Evolutionary conservation across 2,329 filamentous ascomycete genomes (phyloP), one percentile per base, ranked within the genome.

Genomic region (Arthrobotrys sphaeroides): DNA sequence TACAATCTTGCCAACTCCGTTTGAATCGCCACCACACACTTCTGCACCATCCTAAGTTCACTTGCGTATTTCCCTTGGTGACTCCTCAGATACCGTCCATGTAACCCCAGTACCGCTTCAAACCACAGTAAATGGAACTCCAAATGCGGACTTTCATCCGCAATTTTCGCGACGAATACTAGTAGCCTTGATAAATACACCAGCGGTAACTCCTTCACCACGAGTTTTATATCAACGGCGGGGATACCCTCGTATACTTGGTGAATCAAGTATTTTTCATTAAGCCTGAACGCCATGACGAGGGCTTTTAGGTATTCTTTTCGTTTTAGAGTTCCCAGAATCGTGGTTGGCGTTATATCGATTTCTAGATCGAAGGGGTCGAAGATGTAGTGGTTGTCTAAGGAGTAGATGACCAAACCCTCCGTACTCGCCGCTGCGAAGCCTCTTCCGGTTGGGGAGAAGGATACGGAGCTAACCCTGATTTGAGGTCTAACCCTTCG

Each of bases 401-500:
- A 85, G 77, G 92, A 95, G 85, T 98, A 99, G 77, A 99, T 90
- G 45, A 99, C 86, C 9, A 99, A 86, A 13, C 95, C 95, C 84
- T 99, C 95, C 0, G 95, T 98, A 7, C 92, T 95, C 1, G 94
- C 93, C 0, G 94, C 95, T 81, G 95, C 98, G 84, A 99, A 99
- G 0, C 93, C 88, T 12, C 91, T 89, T 7, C 94, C 94, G 0
- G 93, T 91, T 0, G 95, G 94, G 0, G 94, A 91, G 82, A 99
- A 99, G 20, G 90, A 90, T 10, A 98, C 89, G 12, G 90, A 89
- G 0, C 90, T 90, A 3, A 99, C 94, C 16, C 93, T 89, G 5
- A 99, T 91, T 82, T 95, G 93, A 0, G 94, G 90, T 64, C 89
- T 85, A 67, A 88, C 89, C 79, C 88, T 93, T 77, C 95, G 88